Conservation (phyloP, 176 grass and related monocot genomes). For the Stipa capillata region DNA sequence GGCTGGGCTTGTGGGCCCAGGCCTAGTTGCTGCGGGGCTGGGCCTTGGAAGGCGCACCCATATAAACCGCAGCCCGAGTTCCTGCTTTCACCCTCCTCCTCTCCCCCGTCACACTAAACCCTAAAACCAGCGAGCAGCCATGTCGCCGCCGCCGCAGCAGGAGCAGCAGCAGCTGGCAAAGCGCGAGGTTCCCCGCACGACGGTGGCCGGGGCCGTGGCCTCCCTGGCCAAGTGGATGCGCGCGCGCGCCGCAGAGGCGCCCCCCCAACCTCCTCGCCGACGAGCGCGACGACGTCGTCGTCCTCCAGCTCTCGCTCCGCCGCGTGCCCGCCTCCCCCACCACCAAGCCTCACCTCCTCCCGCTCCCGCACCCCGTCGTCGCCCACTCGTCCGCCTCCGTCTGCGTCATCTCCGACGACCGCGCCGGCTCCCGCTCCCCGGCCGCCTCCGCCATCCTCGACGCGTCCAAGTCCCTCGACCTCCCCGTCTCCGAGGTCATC, state of each 20-base stretch:
- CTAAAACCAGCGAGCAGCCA: constrained; percentile 2
- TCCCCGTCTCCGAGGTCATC: constrained; percentile 54
- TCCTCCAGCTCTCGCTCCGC: constrained; percentile 47
- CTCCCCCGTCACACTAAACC: not conserved
- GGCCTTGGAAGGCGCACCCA: too few relatives aligned
- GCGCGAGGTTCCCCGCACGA: constrained; percentile 14
- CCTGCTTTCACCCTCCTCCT: too few relatives aligned
- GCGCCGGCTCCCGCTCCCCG: constrained; percentile 23
- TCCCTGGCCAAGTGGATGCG: constrained; percentile 54
- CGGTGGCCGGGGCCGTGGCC: constrained; percentile 23
- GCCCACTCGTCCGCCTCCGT: constrained; percentile 24
- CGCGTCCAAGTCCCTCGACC: constrained; percentile 28
- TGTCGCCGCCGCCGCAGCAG: not conserved
- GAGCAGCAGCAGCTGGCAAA: not conserved
- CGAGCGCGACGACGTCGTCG: constrained; percentile 52
- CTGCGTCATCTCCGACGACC: constrained; percentile 64
- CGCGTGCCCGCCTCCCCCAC: constrained; percentile 24
- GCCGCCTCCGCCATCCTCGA: constrained; percentile 30
- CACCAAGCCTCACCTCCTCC: constrained; percentile 37
- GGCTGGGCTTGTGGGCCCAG: not conserved
- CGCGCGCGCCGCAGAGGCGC: not conserved
- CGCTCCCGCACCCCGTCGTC: constrained; percentile 39
- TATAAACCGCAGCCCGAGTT: too few relatives aligned
- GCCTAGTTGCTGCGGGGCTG: too few relatives aligned
- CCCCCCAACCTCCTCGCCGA: constrained; percentile 47